Evolutionary conservation across 1,284 basidiomycete genomes (phyloP), one percentile per base, ranked within the genome.

Genomic region (Moesziomyces antarcticus): DNA sequence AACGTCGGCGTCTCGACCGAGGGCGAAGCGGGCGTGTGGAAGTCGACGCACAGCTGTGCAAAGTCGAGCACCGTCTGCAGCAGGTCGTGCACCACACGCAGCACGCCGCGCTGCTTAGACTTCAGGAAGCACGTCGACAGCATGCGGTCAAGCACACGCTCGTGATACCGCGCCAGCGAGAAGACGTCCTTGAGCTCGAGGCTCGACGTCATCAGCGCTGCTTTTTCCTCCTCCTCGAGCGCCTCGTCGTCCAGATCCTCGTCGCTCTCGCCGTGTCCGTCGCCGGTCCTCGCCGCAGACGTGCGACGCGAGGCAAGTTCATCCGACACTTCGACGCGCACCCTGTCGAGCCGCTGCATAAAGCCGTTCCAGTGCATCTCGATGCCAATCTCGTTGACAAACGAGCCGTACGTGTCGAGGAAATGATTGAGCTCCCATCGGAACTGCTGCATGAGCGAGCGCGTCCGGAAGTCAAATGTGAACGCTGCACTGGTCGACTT

Each of bases 161-260:
- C 77, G 47, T 79, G 77, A 27, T 73, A 78, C 3, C 68, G 50
- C 9, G 75, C 77, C 9, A 79, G 57, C 7, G 70, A 74, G 40
- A 79, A 79, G 21, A 79, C 69, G 48, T 79, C 77, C 47, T 76
- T 75, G 20, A 79, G 56, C 41, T 75, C 67, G 3, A 75, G 25
- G 2, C n/a, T 60, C 5, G 55, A 59, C 3, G 64, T 66, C 57
- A 54, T 51, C 20, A 63, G 37, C 11, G 69, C 63, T n/a, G 50
- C 41, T 16, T 46, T 33, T 21, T 67, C 63, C 22, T 71, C 62
- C 5, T 71, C 75, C 22, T 53, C 68, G 27, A 74, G 41, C 13
- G 14, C 40, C n/a, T 67, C 66, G 2, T 72, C 64, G 10, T 73
- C 64, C 3, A 70, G 33, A 37, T 72, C 75, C 9, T 35, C 67